phyloP scores from a whole-genome alignment of 495 filamentous ascomycete genomes.

The Lentithecium fluviatile region DNA sequence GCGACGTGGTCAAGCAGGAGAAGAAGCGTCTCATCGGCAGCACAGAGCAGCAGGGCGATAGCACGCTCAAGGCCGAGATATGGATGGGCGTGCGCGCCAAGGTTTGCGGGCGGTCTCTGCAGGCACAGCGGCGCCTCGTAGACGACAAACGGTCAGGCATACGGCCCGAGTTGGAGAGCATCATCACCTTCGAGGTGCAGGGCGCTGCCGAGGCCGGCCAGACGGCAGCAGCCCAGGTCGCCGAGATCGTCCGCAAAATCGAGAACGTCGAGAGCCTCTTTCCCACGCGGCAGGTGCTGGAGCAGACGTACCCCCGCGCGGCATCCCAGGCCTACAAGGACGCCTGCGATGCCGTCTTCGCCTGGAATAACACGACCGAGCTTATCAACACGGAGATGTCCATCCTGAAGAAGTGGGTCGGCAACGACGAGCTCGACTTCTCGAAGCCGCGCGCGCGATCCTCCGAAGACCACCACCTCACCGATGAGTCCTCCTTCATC shows the following conservation, averaged over 20 bases:
- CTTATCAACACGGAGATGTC: conserved; percentile 93
- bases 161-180: conserved; percentile 73
- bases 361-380: conserved; percentile 97
- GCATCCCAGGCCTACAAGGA: conserved; percentile 72
- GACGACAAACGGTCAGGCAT: conserved; percentile 73
- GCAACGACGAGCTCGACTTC: conserved; percentile 93
- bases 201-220: conserved; percentile 91
- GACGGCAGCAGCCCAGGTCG: conserved; percentile 77
- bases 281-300: conserved; percentile 72
- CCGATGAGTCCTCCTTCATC: conserved; percentile 86
- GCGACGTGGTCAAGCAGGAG: conserved; percentile 95
- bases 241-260: conserved; percentile 83
- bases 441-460: conserved; percentile 53
- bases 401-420: conserved; percentile 91
- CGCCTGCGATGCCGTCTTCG: conserved; percentile 80
- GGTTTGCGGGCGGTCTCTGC: conserved; percentile 75
- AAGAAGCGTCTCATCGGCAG: conserved; percentile 90
- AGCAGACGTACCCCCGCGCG: conserved; percentile 65
- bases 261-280: conserved; percentile 82
- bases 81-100: conserved; percentile 86
- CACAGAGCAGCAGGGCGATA: conserved; percentile 69
- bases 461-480: conserved; percentile 56
- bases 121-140: conserved; percentile 76
- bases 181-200: conserved; percentile 89
- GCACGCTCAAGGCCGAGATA: conserved; percentile 73